Percentiles rank a stretch among this genome's conserved stretches.
phyloP scores from a whole-genome alignment of 2,329 filamentous ascomycete genomes.

The Corniculantispora saksenae region DNA sequence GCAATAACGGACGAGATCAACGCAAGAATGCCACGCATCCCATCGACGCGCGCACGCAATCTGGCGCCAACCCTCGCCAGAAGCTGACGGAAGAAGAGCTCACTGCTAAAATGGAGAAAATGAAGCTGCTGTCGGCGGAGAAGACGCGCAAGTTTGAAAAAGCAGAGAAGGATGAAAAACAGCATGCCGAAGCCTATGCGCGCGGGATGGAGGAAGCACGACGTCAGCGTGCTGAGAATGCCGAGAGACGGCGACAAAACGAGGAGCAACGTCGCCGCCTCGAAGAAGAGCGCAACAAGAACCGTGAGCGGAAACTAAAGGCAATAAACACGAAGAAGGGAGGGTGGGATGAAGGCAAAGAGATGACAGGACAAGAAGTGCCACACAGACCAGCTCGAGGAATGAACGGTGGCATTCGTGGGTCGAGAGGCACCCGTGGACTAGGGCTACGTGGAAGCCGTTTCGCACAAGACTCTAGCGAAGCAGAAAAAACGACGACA shows the following conservation, averaged over 20 bases:
- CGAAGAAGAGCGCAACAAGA: slow-evolving; percentile 61
- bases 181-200: slow-evolving; percentile 56
- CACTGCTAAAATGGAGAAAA: slow-evolving; percentile 60
- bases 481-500: slow-evolving; percentile 33
- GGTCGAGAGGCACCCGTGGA: slow-evolving; percentile 32
- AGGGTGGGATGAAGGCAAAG: slow-evolving; percentile 62
- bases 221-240: slow-evolving; percentile 52
- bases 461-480: slow-evolving; percentile 41
- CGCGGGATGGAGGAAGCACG: slow-evolving; percentile 58
- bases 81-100: slow-evolving; percentile 63
- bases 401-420: slow-evolving; percentile 41
- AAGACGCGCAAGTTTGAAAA: slow-evolving; percentile 61
- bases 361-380: slow-evolving; percentile 44
- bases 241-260: slow-evolving; percentile 50
- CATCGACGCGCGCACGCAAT: slow-evolving; percentile 46
- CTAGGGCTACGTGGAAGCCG: slow-evolving; percentile 44
- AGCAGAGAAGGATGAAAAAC: slow-evolving; percentile 57
- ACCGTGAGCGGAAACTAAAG: slow-evolving; percentile 61
- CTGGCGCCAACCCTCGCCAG: slow-evolving; percentile 59
- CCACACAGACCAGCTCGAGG: slow-evolving; percentile 43
- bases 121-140: slow-evolving; percentile 59
- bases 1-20: slow-evolving; percentile 12
- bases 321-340: slow-evolving; percentile 56
- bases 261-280: slow-evolving; percentile 54
- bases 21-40: slow-evolving; percentile 33